Evolutionary conservation across 1,284 basidiomycete species (phyloP), one percentile per base, ranked within the genome.

Genomic region (Cutaneotrichosporon sp.): DNA sequence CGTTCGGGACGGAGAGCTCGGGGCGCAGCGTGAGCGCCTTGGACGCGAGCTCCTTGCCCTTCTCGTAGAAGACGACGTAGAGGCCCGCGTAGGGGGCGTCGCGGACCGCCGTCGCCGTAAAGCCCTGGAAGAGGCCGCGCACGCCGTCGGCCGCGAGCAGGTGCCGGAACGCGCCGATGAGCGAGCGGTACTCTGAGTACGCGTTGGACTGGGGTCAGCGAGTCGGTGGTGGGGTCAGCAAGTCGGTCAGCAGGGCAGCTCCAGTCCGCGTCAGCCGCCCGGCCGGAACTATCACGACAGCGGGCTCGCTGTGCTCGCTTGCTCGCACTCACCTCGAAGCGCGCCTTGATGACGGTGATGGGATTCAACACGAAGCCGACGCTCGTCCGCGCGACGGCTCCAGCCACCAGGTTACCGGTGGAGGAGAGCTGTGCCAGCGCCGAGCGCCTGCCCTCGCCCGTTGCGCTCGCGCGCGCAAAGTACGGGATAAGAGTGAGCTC

Each of bases 71-170:
- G 0, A 94, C 87, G 20, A 98, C 84, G 70, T 97, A 99, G 9
- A 99, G 77, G 0, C 95, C 95, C 0, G 95, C 95, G 71, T 97
- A 95, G 0, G 95, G 97, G 2, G 95, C 95, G 75, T 99, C 95
- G 38, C 95, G 85, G 24, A 95, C 82, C 0, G 93, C 91, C 1
- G 94, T 95, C 0, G 95, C 92, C 33, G 91, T 79, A 71, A 97
- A 91, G 0, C 95, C 95, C 59, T 91, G 87, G 74, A 95, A 88
- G 33, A 97, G 83, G 62, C 93, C 94, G 36, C 86, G 84, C 2
- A 91, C 85, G 0, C 95, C 94, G 51, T 84, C 77, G 1, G 77
- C 84, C 10, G 85, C 85, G 4, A 85, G 79, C 24, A 97, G 85
- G 2, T 86, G 83, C 5, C 81, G 62, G 59, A 91, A 79, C 0